These are phyloP conservation scores for Physcomitrellopsis africana DNA, from an alignment of 225 moss, liverwort and hornwort species.

Conservation along the genomic window DNA sequence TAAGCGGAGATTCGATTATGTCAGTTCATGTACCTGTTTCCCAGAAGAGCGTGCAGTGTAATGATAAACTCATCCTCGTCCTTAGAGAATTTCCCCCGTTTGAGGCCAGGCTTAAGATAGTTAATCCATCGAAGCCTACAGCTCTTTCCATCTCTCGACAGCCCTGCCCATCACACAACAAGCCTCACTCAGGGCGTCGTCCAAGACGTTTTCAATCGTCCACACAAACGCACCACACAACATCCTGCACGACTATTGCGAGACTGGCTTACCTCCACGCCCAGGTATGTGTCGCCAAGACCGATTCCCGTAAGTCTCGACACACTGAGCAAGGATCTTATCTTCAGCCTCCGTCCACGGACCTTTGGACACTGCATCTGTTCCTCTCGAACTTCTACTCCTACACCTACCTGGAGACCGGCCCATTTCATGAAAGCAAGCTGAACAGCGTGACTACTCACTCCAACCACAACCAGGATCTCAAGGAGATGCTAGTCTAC, in stretches of 20 bases:
- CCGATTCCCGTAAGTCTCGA: constrained; percentile 51
- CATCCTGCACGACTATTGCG: background rate
- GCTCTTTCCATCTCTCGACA: constrained; percentile 67
- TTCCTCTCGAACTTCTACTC: too few relatives aligned
- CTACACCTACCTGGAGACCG: too few relatives aligned
- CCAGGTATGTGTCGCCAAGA: constrained; percentile 59
- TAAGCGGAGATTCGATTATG: too few relatives aligned
- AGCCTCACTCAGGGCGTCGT: background rate
- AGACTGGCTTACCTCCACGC: constrained; percentile 38
- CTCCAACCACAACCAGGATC: too few relatives aligned
- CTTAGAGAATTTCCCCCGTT: constrained; percentile 57
- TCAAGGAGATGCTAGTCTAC: too few relatives aligned
- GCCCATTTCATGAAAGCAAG: too few relatives aligned
- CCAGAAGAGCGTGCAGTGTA: constrained; percentile 59
- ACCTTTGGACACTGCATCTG: constrained; percentile 27
- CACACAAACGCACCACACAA: background rate
- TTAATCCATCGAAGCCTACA: constrained; percentile 74
- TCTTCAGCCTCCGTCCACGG: constrained; percentile 65
- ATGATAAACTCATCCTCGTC: constrained; percentile 65
- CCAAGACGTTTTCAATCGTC: background rate
- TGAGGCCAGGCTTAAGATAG: constrained; percentile 62
- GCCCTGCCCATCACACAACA: constrained; percentile 34
- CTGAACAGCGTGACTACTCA: too few relatives aligned
- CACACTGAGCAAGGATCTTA: constrained; percentile 37
- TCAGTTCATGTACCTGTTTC: constrained; percentile 48